These are phyloP conservation scores for Castanea sativa DNA, from an alignment of 306 rosid genomes.

Conservation along the genomic window DNA sequence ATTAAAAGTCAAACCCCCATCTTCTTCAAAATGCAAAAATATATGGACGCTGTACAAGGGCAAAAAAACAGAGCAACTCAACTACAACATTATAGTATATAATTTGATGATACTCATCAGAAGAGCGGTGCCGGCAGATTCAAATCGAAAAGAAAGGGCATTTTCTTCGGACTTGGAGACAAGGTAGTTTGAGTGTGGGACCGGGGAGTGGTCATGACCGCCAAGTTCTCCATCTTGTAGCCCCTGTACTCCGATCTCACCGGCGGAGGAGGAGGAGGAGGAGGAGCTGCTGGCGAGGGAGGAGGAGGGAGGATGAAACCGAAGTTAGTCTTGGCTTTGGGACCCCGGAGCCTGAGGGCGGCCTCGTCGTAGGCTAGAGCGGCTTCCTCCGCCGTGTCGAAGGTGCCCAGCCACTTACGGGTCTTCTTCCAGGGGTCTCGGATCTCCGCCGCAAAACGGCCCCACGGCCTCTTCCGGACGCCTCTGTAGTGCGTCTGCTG, in stretches of 20 bases:
- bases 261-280: background rate
- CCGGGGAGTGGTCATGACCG: slow-evolving; percentile 29
- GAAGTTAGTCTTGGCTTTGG: slow-evolving; percentile 69
- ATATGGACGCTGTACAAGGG: no score
- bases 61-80: no score
- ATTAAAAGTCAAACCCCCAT: no score
- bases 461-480: slow-evolving; percentile 73
- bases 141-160: slow-evolving; percentile 55
- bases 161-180: slow-evolving; percentile 12
- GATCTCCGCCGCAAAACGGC: slow-evolving; percentile 68
- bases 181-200: background rate
- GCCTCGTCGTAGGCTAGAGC: slow-evolving; percentile 71
- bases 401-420: slow-evolving; percentile 75
- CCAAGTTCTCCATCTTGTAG: slow-evolving; percentile 52
- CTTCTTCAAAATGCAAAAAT: no score
- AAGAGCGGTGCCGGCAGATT: slow-evolving; percentile 58
- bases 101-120: slow-evolving; percentile 21
- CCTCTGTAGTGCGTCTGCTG: slow-evolving; percentile 42
- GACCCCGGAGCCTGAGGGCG: slow-evolving; percentile 55
- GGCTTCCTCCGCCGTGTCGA: slow-evolving; percentile 69
- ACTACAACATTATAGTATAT: background rate
- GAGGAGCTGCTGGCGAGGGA: background rate
- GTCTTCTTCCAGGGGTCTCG: slow-evolving; percentile 68
- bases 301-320: slow-evolving; percentile 10
- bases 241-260: slow-evolving; percentile 58